Evolutionary conservation across 2,329 filamentous ascomycete species (phyloP), one percentile per base, ranked within the genome.

Genomic region (Elsinoe ampelina): DNA sequence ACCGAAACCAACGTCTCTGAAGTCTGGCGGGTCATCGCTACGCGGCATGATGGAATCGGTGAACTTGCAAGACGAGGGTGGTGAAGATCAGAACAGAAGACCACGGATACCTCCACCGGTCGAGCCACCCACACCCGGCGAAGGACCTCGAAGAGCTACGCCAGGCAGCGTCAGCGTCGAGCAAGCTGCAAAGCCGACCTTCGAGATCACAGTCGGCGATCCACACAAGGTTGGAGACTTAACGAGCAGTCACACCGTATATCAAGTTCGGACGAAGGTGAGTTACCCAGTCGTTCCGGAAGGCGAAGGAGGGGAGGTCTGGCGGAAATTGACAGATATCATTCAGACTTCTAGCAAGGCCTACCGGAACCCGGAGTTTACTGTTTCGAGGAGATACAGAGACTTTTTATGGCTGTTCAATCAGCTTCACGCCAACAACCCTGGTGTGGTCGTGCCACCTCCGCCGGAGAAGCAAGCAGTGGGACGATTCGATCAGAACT

Each of bases 331-430:
- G 39, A 43, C 48, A 26, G 26, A 20, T 48, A 36, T 17, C n/a
- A 36, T 42, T 7, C 63, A 95, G 87, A 98, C 93, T 11, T 88
- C 89, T 1, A 97, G 92, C 36, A 96, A 96, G 75, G 93, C 90
- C 54, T 98, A 97, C 72, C 88, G 87, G 68, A 87, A 92, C 66
- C 79, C 88, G 54, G 91, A 95, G 67, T 97, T 98, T 67, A 85
- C 89, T 57, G 93, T 98, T 63, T 95, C 90, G 66, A 82, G 93
- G 64, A 83, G 93, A 67, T 98, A 97, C 72, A 85, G 91, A 58
- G 93, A 98, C 73, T 98, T 98, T 70, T 77, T 98, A 55, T 98
- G 93, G 93, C 83, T 98, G 26, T 98, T 98, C 72, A 96, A 86
- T 64, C 89, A 91, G 30, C 78, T 98, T 59, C 93, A 97, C 69